Evolutionary conservation across 305 asterid genomes (phyloP).

Genomic region (Petunia hybrid): DNA sequence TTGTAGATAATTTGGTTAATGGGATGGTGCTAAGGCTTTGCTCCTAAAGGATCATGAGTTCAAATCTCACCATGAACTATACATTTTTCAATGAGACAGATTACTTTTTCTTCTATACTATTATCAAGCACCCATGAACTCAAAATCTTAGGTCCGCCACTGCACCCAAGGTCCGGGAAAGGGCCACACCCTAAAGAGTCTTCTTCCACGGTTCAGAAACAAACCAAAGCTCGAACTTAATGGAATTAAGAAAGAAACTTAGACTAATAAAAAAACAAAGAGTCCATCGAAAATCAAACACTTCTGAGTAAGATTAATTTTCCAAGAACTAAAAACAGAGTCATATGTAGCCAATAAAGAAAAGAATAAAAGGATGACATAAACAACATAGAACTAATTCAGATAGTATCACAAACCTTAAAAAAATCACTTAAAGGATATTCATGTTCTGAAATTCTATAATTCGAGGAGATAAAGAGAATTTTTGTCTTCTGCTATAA

Average conservation of each 20-base stretch:
- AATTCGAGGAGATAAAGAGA: background rate
- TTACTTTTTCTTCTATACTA: no score
- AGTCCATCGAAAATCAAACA: background rate
- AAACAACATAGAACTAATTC: background rate
- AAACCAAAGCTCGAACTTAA: background rate
- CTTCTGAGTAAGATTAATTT: background rate
- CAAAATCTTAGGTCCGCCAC: no score
- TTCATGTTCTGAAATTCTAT: background rate
- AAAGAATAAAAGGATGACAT: background rate
- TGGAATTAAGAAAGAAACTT: background rate
- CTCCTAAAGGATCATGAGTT: no score
- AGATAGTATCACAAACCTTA: background rate
- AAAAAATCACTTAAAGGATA: background rate
- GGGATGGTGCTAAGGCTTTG: no score
- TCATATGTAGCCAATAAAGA: background rate
- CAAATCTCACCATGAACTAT: no score
- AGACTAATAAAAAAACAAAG: background rate
- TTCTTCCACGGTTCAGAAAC: background rate
- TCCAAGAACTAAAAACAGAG: background rate
- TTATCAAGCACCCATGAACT: no score
- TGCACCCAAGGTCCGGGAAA: no score
- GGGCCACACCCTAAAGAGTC: no score
- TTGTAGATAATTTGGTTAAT: no score
- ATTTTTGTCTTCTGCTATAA: background rate
- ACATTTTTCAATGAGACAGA: background rate